phyloP scores from a whole-genome alignment of 768 basidiomycete species.

The Cyclocybe cylindracea region DNA sequence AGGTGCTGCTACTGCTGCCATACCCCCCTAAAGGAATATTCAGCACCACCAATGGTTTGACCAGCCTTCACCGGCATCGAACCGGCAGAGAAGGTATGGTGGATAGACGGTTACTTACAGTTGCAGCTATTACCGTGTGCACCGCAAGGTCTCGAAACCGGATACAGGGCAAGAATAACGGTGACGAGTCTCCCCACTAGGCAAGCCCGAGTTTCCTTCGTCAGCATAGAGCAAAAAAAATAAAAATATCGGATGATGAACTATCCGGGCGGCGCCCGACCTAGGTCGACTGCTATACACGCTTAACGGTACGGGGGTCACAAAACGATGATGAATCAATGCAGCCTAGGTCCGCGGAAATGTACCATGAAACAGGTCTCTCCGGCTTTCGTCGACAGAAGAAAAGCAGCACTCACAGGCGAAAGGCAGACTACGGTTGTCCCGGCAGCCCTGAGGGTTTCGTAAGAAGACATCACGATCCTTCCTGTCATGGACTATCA shows the following conservation, averaged over 20 bases:
- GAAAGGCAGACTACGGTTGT: conserved; percentile 62
- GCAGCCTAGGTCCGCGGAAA: background rate
- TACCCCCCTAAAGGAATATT: conserved; percentile 31
- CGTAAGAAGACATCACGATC: conserved; percentile 65
- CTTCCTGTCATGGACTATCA: conserved; percentile 59
- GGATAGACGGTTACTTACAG: conserved; percentile 39
- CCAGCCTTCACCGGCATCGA: too few species aligned
- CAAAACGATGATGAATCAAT: background rate
- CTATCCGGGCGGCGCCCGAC: too few species aligned
- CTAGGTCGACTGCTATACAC: too few species aligned
- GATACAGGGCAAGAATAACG: conserved; percentile 62
- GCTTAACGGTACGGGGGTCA: too few species aligned
- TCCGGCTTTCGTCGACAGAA: background rate
- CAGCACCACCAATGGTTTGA: too few species aligned
- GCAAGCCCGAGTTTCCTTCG: background rate
- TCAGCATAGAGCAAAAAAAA: background rate
- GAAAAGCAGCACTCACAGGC: conserved; percentile 40
- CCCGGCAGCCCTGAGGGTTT: conserved; percentile 60
- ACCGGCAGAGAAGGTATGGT: too few species aligned
- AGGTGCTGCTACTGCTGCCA: conserved; percentile 43
- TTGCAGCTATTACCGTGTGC: conserved; percentile 61
- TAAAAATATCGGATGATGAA: background rate
- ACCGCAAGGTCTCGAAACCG: conserved; percentile 63
- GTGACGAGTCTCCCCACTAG: conserved; percentile 68
- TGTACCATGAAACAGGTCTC: background rate